phyloP scores from a whole-genome alignment of 2,329 filamentous ascomycete species.

The Dryadomyces quercivorus region DNA sequence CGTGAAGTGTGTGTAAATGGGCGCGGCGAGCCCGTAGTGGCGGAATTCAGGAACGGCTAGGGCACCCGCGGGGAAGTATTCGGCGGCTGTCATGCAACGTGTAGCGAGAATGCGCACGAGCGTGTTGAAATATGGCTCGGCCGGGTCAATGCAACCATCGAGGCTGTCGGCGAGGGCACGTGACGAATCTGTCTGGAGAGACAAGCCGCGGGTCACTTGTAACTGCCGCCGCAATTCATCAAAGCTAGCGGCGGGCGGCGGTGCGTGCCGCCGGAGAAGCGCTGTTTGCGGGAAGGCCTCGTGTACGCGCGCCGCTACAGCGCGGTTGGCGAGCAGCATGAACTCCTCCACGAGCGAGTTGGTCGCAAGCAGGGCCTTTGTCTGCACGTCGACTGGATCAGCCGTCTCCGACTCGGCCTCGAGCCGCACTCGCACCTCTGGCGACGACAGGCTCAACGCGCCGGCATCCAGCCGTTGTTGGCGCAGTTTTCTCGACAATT shows the following conservation, averaged over 20 bases:
- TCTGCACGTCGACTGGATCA: constrained; percentile 91
- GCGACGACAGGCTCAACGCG: constrained; percentile 89
- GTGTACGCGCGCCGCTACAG: constrained; percentile 82
- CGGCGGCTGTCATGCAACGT: constrained; percentile 96
- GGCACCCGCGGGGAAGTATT: constrained; percentile 94
- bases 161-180: constrained; percentile 89
- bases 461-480: constrained; percentile 95
- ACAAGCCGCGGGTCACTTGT: constrained; percentile 53
- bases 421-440: constrained; percentile 90
- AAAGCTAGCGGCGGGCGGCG: constrained; percentile 92
- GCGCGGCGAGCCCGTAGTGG: constrained; percentile 89
- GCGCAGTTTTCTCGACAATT: constrained; percentile 83
- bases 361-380: constrained; percentile 84
- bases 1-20: constrained; percentile 98
- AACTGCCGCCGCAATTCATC: constrained; percentile 88
- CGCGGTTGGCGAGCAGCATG: constrained; percentile 97
- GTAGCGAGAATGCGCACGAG: constrained; percentile 95
- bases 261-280: constrained; percentile 79
- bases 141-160: constrained; percentile 66
- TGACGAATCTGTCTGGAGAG: constrained; percentile 74
- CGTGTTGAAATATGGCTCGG: constrained; percentile 95
- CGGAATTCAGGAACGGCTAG: constrained; percentile 90
- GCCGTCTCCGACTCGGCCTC: constrained; percentile 90
- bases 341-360: constrained; percentile 98
- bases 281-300: constrained; percentile 90